These are phyloP conservation scores for Kluyveromyces sp. DNA, from an alignment of 1,139 yeast species.

Conservation along the genomic window DNA sequence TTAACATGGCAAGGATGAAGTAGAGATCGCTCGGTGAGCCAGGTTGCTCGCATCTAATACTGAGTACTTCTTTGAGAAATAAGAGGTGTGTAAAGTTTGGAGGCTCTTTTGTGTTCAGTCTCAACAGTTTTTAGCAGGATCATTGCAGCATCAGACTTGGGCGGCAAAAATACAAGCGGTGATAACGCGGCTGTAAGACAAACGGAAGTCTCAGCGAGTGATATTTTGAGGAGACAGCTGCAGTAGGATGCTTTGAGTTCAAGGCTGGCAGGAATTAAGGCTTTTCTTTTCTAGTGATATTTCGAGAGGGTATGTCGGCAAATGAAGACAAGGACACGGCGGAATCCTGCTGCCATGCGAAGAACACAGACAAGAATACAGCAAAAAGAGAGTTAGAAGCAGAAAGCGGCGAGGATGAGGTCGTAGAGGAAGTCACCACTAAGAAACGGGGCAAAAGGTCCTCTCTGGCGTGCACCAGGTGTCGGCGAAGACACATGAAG, in stretches of 20 bases:
- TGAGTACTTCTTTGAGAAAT: too few species aligned
- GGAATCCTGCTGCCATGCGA: background rate
- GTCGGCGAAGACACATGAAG: conserved; percentile 68
- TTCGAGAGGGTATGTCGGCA: background rate
- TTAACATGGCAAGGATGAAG: too few species aligned
- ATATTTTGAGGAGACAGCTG: background rate
- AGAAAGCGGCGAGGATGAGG: conserved; percentile 1
- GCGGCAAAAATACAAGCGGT: background rate
- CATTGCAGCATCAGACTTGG: background rate
- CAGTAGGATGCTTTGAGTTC: background rate
- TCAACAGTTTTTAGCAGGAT: background rate
- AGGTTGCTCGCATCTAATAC: too few species aligned
- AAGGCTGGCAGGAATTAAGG: background rate
- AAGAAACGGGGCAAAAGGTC: conserved; percentile 15
- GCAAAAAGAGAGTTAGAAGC: background rate
- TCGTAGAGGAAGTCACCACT: background rate
- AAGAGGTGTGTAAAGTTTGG: too few species aligned
- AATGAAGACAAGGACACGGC: background rate
- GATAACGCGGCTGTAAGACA: background rate
- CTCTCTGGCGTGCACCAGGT: conserved; percentile 48
- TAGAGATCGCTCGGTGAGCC: too few species aligned
- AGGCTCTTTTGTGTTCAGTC: too few species aligned
- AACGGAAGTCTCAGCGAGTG: background rate
- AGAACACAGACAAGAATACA: background rate
- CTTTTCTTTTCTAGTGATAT: background rate